Percentiles rank a stretch among this genome's conserved stretches.
These are phyloP conservation scores for Castanopsis chinensis DNA, from an alignment of 306 rosid species.

Conservation along the genomic window DNA sequence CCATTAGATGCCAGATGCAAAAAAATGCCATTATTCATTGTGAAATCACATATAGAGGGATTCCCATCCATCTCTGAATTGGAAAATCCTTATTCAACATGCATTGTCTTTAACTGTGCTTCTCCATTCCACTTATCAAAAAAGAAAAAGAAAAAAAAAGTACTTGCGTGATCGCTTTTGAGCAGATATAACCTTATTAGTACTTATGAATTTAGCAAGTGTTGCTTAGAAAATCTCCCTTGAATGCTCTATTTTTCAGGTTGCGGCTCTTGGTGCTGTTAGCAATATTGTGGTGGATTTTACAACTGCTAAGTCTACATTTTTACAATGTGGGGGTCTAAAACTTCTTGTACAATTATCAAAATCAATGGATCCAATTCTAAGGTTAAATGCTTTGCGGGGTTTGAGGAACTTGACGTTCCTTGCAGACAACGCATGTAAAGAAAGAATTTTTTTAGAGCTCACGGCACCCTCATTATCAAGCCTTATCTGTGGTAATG, in stretches of 20 bases:
- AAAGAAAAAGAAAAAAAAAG: not conserved
- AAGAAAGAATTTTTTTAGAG: slow-evolving; percentile 61
- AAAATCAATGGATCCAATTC: slow-evolving; percentile 77
- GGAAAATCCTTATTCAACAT: not conserved
- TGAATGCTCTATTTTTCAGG: slow-evolving; percentile 49
- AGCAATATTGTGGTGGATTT: slow-evolving; percentile 87
- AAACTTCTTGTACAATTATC: slow-evolving; percentile 78
- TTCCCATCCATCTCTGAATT: not conserved
- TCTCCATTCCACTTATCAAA: not conserved
- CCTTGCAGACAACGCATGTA: slow-evolving; percentile 67
- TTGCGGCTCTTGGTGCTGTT: slow-evolving; percentile 81
- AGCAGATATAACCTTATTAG: not conserved
- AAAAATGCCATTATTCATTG: not conserved
- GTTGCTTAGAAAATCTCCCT: not conserved
- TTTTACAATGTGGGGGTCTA: slow-evolving; percentile 75
- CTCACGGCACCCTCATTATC: slow-evolving; percentile 71
- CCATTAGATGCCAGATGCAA: not conserved
- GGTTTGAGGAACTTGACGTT: slow-evolving; percentile 86
- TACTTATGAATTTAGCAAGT: slow-evolving; percentile 9
- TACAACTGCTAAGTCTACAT: slow-evolving; percentile 47
- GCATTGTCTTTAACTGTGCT: not conserved
- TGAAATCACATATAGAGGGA: not conserved
- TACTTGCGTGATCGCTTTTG: not conserved
- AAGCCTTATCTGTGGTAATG: slow-evolving; percentile 76
- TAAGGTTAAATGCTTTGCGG: slow-evolving; percentile 79